A percentile compares a stretch with the other conserved stretches of the same genome.
Evolutionary conservation across 345 rosid species (phyloP).

Genomic region (Stellera chamaejasme): DNA sequence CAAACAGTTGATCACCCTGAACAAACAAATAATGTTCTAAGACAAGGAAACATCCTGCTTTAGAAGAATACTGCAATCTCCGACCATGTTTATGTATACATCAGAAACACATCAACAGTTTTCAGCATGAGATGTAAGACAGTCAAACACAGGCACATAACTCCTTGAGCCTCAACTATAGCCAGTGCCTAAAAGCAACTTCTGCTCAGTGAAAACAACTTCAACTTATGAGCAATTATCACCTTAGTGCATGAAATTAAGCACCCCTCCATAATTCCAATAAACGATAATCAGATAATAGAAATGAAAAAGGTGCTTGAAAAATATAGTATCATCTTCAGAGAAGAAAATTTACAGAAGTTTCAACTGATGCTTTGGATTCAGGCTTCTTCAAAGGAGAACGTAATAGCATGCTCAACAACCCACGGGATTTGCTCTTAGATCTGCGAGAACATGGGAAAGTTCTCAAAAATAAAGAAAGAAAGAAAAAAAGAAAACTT

Average conservation of each 20-base stretch:
- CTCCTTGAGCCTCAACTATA: too few relatives aligned
- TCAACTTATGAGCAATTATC: too few relatives aligned
- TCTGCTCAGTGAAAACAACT: too few relatives aligned
- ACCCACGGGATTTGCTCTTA: slow-evolving; percentile 45
- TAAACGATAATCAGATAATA: too few relatives aligned
- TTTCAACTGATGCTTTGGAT: slow-evolving; percentile 24
- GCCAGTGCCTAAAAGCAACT: too few relatives aligned
- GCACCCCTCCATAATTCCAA: too few relatives aligned
- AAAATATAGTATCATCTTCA: slow-evolving; percentile 9
- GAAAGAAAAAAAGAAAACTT: slow-evolving; percentile 1
- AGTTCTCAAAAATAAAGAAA: slow-evolving; percentile 1
- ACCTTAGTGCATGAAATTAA: too few relatives aligned
- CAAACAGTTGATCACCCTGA: slow-evolving; percentile 46
- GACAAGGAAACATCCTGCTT: slow-evolving; percentile 6
- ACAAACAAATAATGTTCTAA: slow-evolving; percentile 13
- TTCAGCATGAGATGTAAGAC: too few relatives aligned
- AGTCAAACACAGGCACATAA: too few relatives aligned
- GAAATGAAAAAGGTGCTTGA: neutral
- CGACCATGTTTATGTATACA: neutral
- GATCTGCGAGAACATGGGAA: slow-evolving; percentile 11
- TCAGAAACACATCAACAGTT: too few relatives aligned
- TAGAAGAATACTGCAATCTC: neutral
- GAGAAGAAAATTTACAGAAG: slow-evolving; percentile 22
- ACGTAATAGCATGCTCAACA: slow-evolving; percentile 45
- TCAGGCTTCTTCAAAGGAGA: slow-evolving; percentile 32